Base-by-base conservation (phyloP, 179 eudicot genomes). In the Camellia oleifera region DNA sequence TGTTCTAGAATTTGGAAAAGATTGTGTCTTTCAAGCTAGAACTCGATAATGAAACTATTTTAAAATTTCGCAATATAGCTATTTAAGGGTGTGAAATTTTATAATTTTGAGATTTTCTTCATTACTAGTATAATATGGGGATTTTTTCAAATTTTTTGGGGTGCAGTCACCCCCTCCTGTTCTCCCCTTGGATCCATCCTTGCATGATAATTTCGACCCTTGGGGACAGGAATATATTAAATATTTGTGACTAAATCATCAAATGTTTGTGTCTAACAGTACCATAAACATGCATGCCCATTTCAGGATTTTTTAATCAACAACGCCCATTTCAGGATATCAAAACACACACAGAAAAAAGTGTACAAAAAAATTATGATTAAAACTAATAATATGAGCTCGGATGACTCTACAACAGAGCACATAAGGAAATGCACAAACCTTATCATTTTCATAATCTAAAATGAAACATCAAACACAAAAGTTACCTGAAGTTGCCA, bases 401-500 rank as follows among this genome's bases (percentile, higher is more conserved):
- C 18, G 13, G 50, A 65, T 40, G 13, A 57, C 57, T 6, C 42
- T n/a, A 4, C 9, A 40, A 57, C 26, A 74, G 2, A 81, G 50
- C n/a, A 62, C 45, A 68, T 46, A 18, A 20, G 26, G 56, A 57
- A 81, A 67, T 57, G 69, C 57, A 72, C 54, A 60, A 60, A 60
- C 52, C 65, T 10, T 32, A 44, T 50, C 48, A 13, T n/a, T 61
- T 79, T 45, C 32, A 26, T 44, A 46, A 42, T 12, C 13, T 10
- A 70, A 62, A 12, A 53, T 20, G 42, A 69, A 74, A 63, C 52
- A 4, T 44, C 50, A 62, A 32, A 32, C 40, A 32, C 40, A 32
- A 8, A 74, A 20, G 77, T 84, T 76, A 93, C 98, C 99, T 78
- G 98, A 94, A 78, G 98, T 97, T 60, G 91, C 99, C 70, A 94